Evolutionary conservation across 139 green algal genomes (phyloP), one percentile per base, ranked within the genome.

Genomic region (Raphidocelis subcapitata): DNA sequence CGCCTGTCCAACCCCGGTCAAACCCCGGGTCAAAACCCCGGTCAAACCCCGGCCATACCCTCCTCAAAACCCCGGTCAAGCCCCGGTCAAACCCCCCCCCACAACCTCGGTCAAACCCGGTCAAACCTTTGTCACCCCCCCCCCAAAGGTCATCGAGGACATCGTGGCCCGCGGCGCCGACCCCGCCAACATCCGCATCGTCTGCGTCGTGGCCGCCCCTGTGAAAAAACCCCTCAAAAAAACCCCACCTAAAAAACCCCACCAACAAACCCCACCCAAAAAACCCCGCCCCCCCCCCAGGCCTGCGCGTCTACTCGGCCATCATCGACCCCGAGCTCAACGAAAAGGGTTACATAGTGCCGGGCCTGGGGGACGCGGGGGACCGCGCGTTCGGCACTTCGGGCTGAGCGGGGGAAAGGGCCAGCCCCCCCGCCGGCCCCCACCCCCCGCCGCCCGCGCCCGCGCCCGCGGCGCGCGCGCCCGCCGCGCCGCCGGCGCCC

Each of bases 311-410:
- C 18, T 98, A 96, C 84, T 89, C 90, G 21, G 92, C 86, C 24
- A 96, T 94, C 63, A 98, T 98, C 47, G 94, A 98, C 77, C 67
- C 89, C 14, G 88, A 97, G 74, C 81, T 98, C 12, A 90, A 97
- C 79, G 93, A 96, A 15, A 80, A 88, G 10, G 94, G 94, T 2
- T 98, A 90, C 85, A 98, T 98, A 62, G 59, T 98, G 0, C 94
- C 94, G 2, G 94, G 94, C 1, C 74, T 98, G 20, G 94, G 94
- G 0, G 94, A 98, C 77, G 94, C 94, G 1, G 94, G 94, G 0
- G 94, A 98, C 76, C 75, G 94, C 18, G 84, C 82, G 0, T 98
- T 91, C 73, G 90, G 90, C 37, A 97, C 89, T 0, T 24, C 64
- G 28, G 54, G 67, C 65, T 69, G 36, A 68, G 10, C 62, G n/a